Base-by-base conservation (phyloP, 768 basidiomycete genomes). In the Podaxis pistillaris region DNA sequence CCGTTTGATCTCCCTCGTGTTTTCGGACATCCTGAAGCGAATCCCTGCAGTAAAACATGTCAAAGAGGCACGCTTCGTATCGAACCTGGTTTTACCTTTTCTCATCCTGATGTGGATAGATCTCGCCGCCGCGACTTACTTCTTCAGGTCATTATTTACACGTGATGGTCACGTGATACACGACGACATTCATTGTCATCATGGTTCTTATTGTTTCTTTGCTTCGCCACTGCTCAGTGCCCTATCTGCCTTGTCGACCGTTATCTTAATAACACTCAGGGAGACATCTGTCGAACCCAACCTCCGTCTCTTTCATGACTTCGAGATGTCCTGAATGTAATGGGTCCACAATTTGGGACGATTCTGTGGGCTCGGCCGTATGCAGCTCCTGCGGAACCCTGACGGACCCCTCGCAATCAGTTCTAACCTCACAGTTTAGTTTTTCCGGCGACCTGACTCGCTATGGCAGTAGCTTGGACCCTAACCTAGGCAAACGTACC, bases 331-430 rank as follows among this genome's bases (percentile, higher is more conserved):
- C 60, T 30, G 82, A 82, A 50, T 91, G 90, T 71, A 81, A 79
- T 49, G 81, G 75, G 12, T 17, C 68, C 60, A 83, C 83, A 17
- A 72, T 79, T 64, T 85, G 81, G 79, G 81, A 87, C 73, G 84
- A 86, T 66, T 79, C 81, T 36, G 80, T 82, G 28, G 82, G 80
- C 60, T 87, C 88, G 2, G 73, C 79, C 51, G 84, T 92, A 63
- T 93, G 91, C 73, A 83, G 83, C 12, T 56, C 64, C n/a, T 93
- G 91, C 67, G 91, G 88, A 15, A 86, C 86, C n/a, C 82, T 93
- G 19, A 77, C 75, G 9, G 86, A 91, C 67, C 79, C 89, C 0
- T 76, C 80, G 13, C 88, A 87, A 76, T 79, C 79, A 28, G 74
- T 89, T 44, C 83, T 93, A 54, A 78, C 83, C 7, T 76, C 81